phyloP scores from a whole-genome alignment of 2,329 filamentous ascomycete species.

The Sclerotinia subarctica region DNA sequence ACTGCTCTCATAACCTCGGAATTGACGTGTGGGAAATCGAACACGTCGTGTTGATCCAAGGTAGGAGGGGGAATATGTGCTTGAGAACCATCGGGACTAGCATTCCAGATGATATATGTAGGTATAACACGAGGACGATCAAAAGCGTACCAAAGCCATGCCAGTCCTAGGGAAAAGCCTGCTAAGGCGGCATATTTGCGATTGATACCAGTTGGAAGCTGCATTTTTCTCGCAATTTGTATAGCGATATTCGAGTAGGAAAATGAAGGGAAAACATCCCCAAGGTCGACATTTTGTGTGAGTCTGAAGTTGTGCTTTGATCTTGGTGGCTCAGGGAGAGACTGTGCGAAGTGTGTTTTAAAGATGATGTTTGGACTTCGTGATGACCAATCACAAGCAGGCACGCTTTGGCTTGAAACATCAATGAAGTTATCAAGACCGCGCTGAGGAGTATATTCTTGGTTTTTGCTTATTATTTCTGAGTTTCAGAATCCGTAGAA shows the following conservation, averaged over 20 bases:
- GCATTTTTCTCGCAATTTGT: slow-evolving; percentile 7
- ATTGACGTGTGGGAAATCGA: slow-evolving; percentile 42
- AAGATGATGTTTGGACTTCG: slow-evolving; percentile 5
- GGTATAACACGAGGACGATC: slow-evolving; percentile 25
- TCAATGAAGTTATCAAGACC: not conserved
- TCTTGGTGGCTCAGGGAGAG: slow-evolving; percentile 6
- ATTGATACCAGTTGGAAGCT: slow-evolving; percentile 21
- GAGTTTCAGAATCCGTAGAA: not conserved
- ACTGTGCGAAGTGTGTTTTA: slow-evolving; percentile 22
- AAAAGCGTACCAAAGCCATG: slow-evolving; percentile 32
- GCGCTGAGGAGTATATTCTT: not conserved
- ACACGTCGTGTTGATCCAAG: slow-evolving; percentile 27
- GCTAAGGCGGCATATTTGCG: slow-evolving; percentile 29
- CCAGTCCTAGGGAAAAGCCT: slow-evolving; percentile 21
- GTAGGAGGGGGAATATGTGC: not conserved
- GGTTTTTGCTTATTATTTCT: not conserved
- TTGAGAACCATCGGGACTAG: slow-evolving; percentile 3
- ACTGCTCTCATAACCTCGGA: slow-evolving; percentile 39
- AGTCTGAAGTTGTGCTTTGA: slow-evolving; percentile 19
- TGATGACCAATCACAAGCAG: slow-evolving; percentile 10
- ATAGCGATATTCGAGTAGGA: not conserved
- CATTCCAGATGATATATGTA: slow-evolving; percentile 22
- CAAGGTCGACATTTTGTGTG: slow-evolving; percentile 12
- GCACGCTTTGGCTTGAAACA: slow-evolving; percentile 9
- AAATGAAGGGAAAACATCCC: not conserved